Evolutionary conservation across 495 filamentous ascomycete genomes (phyloP).

Genomic region (Niebla homalea): DNA sequence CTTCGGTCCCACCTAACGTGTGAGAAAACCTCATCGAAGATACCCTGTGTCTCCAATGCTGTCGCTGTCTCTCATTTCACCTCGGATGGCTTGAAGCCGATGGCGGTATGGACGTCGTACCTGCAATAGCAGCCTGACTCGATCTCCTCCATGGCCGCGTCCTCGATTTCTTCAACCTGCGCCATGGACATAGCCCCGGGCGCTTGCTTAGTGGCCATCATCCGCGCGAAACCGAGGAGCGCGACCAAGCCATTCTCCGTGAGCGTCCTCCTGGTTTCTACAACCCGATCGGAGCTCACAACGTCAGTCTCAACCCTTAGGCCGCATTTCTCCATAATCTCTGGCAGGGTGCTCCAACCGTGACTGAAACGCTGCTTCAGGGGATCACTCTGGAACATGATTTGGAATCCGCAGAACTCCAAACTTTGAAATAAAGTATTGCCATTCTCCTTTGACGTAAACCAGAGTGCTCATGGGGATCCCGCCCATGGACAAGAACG

Average conservation of each 20-base stretch:
- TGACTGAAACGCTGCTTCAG: too few relatives aligned
- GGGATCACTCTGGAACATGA: too few relatives aligned
- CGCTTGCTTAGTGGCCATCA: neutral
- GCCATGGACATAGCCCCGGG: neutral
- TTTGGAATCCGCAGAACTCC: too few relatives aligned
- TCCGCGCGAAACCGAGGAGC: neutral
- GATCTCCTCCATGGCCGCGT: neutral
- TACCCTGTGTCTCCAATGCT: too few relatives aligned
- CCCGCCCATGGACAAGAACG: too few relatives aligned
- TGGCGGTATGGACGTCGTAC: neutral
- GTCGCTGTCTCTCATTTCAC: too few relatives aligned
- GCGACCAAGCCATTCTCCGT: neutral
- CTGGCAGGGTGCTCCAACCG: neutral
- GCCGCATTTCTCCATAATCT: neutral
- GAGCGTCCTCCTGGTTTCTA: neutral
- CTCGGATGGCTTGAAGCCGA: neutral
- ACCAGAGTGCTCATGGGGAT: too few relatives aligned
- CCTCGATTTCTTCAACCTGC: neutral
- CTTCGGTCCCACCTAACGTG: too few relatives aligned
- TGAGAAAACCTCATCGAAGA: too few relatives aligned
- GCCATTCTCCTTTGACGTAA: too few relatives aligned
- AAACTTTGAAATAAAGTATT: too few relatives aligned
- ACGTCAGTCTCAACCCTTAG: neutral
- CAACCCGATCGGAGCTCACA: neutral
- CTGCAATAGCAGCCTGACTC: neutral